Evolutionary conservation across 768 basidiomycete genomes (phyloP), one percentile per base, ranked within the genome.

Genomic region (Termitomyces sp.): DNA sequence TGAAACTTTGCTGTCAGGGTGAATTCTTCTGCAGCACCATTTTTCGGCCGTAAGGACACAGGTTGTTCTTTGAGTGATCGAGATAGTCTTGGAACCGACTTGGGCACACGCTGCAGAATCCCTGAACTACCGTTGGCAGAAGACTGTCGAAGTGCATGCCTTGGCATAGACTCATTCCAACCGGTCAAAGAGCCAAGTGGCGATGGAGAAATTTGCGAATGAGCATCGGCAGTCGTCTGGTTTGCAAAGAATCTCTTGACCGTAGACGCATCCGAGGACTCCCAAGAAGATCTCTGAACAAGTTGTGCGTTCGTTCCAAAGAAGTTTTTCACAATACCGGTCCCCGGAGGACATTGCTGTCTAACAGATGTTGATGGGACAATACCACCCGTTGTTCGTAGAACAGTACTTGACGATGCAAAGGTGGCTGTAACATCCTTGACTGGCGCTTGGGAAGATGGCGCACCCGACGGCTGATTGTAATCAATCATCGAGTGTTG

Each of bases 401-500:
- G 24, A 37, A 59, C 16, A 13, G 55, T 43, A 41, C 51, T 57
- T 16, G 60, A 56, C 5, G 56, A 49, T 20, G 61, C 52, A 41
- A 59, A 53, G 10, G 34, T 36, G 3, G 36, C 16, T 46, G 29
- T 26, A 1, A 55, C 18, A 48, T 44, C 32, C 41, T 41, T 37
- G 37, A 39, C 54, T 60, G 37, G 42, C 18, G 51, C 32, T 51
- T 56, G 34, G 60, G 55, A 57, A 59, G n/a, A 59, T 51, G 55
- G 54, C 37, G 42, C n/a, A 27, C 39, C 24, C 14, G 4, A 26
- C 29, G 22, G 52, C 8, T 42, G 43, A 13, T 53, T 43, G 13
- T 57, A 59, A 16, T 63, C 52, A 18, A 57, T 57, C 24, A 57
- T 44, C n/a, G 53, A 46, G 52, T 64, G 62, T 59, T 66, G 60